These are phyloP conservation scores for Alternaria angustiovoidea DNA, from an alignment of 2,329 filamentous ascomycete species.

Conservation along the genomic window DNA sequence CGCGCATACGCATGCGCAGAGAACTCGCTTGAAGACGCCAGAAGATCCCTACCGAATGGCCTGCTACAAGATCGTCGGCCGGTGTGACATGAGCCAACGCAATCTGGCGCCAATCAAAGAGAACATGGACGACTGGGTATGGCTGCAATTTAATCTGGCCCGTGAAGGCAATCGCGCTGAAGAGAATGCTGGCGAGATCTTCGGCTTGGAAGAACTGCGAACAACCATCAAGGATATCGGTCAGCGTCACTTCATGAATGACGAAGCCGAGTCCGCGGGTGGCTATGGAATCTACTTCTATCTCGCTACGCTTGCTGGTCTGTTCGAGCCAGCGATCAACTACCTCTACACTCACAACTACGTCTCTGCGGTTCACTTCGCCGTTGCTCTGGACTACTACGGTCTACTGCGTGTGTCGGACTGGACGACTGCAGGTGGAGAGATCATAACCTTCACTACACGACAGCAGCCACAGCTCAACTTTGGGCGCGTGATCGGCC, in stretches of 20 bases:
- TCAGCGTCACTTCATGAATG: constrained; percentile 86
- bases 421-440: constrained; percentile 68
- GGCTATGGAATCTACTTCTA: constrained; percentile 93
- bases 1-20: constrained; percentile 87
- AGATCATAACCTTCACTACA: constrained; percentile 74
- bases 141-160: constrained; percentile 70
- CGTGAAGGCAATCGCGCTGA: constrained; percentile 68
- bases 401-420: constrained; percentile 80
- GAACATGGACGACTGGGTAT: constrained; percentile 72
- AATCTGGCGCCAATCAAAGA: constrained; percentile 66
- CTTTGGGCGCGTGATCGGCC: constrained; percentile 91
- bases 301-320: constrained; percentile 85
- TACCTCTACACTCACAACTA: constrained; percentile 94
- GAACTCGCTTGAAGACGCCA: constrained; percentile 82
- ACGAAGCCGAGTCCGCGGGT: constrained; percentile 76
- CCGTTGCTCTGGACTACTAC: constrained; percentile 77
- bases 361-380: constrained; percentile 93
- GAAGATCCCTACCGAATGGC: constrained; percentile 96
- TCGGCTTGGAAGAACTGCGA: constrained; percentile 74
- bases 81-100: constrained; percentile 67
- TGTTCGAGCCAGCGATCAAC: constrained; percentile 92
- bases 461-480: constrained; percentile 82
- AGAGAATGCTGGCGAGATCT: constrained; percentile 69
- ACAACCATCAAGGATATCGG: constrained; percentile 87
- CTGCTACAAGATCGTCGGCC: constrained; percentile 97